Conservation (phyloP, 2,329 filamentous ascomycete genomes). For the Salinomyces thailandicus region DNA sequence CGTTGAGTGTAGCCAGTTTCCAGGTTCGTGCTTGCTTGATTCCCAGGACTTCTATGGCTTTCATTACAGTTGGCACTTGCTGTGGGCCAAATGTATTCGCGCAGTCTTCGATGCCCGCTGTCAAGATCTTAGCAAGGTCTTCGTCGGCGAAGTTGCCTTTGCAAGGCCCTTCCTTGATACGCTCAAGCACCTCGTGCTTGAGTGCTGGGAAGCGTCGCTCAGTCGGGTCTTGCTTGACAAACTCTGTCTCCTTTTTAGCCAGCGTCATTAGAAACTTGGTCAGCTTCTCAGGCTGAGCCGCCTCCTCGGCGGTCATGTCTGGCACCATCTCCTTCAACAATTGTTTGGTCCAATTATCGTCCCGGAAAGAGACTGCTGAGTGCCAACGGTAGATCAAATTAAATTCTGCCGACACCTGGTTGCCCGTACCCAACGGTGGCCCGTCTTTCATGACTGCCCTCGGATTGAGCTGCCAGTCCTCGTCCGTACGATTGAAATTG, state of each 20-base stretch:
- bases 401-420: slow-evolving; percentile 44
- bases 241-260: slow-evolving; percentile 17
- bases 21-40: slow-evolving; percentile 53
- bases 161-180: slow-evolving; percentile 21
- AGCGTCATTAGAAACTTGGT: slow-evolving; percentile 22
- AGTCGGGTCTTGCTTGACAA: slow-evolving; percentile 20
- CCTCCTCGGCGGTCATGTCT: slow-evolving; percentile 11
- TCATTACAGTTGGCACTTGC: slow-evolving; percentile 49
- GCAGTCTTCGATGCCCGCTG: slow-evolving; percentile 49
- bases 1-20: slow-evolving; percentile 52
- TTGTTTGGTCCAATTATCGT: slow-evolving; percentile 37
- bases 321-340: slow-evolving; percentile 27
- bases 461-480: slow-evolving; percentile 36
- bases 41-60: slow-evolving; percentile 51
- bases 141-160: slow-evolving; percentile 48
- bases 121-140: slow-evolving; percentile 47
- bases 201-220: slow-evolving; percentile 26
- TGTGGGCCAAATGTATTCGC: slow-evolving; percentile 50
- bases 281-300: slow-evolving; percentile 17
- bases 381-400: slow-evolving; percentile 46
- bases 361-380: slow-evolving; percentile 32
- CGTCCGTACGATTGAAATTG: slow-evolving; percentile 36
- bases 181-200: slow-evolving; percentile 20
- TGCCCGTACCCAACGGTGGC: slow-evolving; percentile 35
- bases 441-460: slow-evolving; percentile 29